phyloP scores from a whole-genome alignment of 768 basidiomycete species.

The Termitomyces heimii region DNA sequence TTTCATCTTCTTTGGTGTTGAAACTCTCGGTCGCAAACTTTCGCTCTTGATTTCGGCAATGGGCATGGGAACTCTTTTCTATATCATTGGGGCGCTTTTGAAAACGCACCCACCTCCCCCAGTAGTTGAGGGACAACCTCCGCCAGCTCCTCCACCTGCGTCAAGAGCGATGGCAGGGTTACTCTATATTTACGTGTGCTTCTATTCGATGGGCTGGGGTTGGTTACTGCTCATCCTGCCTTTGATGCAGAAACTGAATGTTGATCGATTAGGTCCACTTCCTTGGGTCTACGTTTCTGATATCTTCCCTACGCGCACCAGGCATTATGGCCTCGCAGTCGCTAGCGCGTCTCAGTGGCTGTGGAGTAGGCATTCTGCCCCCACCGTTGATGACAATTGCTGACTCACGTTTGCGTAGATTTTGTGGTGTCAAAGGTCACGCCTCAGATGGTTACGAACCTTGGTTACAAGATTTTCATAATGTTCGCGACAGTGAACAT shows the following conservation, averaged over 20 bases:
- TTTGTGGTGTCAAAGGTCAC: slow-evolving; percentile 71
- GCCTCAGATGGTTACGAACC: slow-evolving; percentile 50
- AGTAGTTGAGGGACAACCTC: slow-evolving; percentile 11
- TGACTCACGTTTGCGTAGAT: slow-evolving; percentile 30
- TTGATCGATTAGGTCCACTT: slow-evolving; percentile 69
- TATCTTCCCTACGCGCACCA: slow-evolving; percentile 81
- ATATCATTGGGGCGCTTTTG: slow-evolving; percentile 81
- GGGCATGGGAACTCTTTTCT: slow-evolving; percentile 79
- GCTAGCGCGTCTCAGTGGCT: slow-evolving; percentile 82
- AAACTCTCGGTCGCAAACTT: slow-evolving; percentile 61
- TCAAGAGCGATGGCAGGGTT: slow-evolving; percentile 81
- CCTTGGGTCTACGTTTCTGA: slow-evolving; percentile 67
- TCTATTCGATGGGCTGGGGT: slow-evolving; percentile 87
- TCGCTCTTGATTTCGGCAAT: slow-evolving; percentile 69
- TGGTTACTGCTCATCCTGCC: neutral
- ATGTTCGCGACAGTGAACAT: slow-evolving; percentile 74
- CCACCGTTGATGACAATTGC: neutral
- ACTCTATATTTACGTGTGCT: slow-evolving; percentile 83
- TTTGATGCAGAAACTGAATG: neutral
- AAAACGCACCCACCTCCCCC: slow-evolving; percentile 64
- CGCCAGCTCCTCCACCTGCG: slow-evolving; percentile 38
- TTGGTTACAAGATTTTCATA: slow-evolving; percentile 73
- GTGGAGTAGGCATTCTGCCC: slow-evolving; percentile 42
- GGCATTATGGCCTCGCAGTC: slow-evolving; percentile 73
- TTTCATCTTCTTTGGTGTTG: slow-evolving; percentile 66